Evolutionary conservation across 371 early-diverging fungal species (phyloP).

Genomic region (Rhizopus delemar): DNA sequence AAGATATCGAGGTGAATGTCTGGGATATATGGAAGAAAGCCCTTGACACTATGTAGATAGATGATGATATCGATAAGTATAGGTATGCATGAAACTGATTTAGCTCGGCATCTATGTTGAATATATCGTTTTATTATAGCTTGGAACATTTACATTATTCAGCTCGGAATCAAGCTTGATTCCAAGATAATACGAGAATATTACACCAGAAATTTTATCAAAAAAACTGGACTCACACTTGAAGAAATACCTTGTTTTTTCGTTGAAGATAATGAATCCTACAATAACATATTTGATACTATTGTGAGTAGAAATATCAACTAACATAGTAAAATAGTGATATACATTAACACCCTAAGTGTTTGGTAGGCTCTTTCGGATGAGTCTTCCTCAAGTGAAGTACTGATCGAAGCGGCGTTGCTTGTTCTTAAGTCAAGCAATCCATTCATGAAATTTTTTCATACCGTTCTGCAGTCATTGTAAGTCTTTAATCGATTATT

Average conservation of each 20-base stretch:
- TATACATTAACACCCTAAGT: slow-evolving; percentile 17
- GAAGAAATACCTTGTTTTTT: slow-evolving; percentile 21
- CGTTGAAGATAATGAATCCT: slow-evolving; percentile 19
- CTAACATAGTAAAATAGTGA: slow-evolving; percentile 17
- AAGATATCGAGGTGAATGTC: slow-evolving; percentile 19
- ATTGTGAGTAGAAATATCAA: slow-evolving; percentile 22
- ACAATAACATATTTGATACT: slow-evolving; percentile 21
- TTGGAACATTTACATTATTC: slow-evolving; percentile 11
- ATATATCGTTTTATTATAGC: slow-evolving; percentile 13
- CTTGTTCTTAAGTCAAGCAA: slow-evolving; percentile 20
- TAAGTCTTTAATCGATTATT: slow-evolving; percentile 19
- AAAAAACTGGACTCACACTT: slow-evolving; percentile 16
- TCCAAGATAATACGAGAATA: slow-evolving; percentile 18
- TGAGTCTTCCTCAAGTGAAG: slow-evolving; percentile 21
- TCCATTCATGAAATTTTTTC: slow-evolving; percentile 20
- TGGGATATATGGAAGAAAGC: slow-evolving; percentile 18
- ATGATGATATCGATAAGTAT: slow-evolving; percentile 19
- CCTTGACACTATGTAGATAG: slow-evolving; percentile 17
- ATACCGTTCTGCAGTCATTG: slow-evolving; percentile 20
- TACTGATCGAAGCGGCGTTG: slow-evolving; percentile 19
- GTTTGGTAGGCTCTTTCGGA: slow-evolving; percentile 21
- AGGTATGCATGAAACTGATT: slow-evolving; percentile 18
- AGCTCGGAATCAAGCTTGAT: slow-evolving; percentile 17
- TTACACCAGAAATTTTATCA: slow-evolving; percentile 16
- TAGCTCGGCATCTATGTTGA: slow-evolving; percentile 17